Conservation (phyloP, 2,329 filamentous ascomycete genomes). For the Stemphylium lycopersici region DNA sequence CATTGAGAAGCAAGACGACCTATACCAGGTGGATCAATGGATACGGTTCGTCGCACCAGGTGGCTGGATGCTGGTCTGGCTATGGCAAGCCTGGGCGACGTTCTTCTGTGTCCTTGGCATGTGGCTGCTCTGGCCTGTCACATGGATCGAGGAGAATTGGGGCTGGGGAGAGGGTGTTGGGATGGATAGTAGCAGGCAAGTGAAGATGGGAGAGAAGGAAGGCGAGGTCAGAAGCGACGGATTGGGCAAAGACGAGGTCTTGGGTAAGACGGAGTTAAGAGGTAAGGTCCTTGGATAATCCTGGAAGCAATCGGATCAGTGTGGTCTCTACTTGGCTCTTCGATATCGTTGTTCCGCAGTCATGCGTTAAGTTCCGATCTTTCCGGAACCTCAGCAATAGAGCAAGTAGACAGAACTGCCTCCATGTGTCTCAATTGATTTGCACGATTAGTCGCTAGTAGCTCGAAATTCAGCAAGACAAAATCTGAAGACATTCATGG, state of each 20-base stretch:
- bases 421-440: background rate
- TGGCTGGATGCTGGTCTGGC: slow-evolving; percentile 62
- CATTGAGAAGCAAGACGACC: slow-evolving; percentile 77
- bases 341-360: background rate
- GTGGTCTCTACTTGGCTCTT: background rate
- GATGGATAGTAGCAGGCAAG: slow-evolving; percentile 12
- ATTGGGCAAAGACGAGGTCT: slow-evolving; percentile 13
- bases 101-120: slow-evolving; percentile 68
- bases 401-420: background rate
- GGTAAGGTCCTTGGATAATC: slow-evolving; percentile 19
- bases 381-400: background rate
- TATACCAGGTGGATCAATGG: slow-evolving; percentile 79
- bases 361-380: background rate
- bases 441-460: too few species aligned
- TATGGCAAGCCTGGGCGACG: slow-evolving; percentile 70
- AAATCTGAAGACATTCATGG: background rate
- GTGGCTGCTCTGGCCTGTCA: slow-evolving; percentile 57
- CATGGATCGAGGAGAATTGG: slow-evolving; percentile 25
- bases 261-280: slow-evolving; percentile 17
- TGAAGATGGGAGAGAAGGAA: slow-evolving; percentile 11
- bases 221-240: slow-evolving; percentile 16
- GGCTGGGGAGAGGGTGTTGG: slow-evolving; percentile 20
- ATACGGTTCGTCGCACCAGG: slow-evolving; percentile 71
- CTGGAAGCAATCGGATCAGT: background rate
- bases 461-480: background rate